Evolutionary conservation across 2,329 filamentous ascomycete genomes (phyloP), one percentile per base, ranked within the genome.

Genomic region (Fusarium nematophilum): DNA sequence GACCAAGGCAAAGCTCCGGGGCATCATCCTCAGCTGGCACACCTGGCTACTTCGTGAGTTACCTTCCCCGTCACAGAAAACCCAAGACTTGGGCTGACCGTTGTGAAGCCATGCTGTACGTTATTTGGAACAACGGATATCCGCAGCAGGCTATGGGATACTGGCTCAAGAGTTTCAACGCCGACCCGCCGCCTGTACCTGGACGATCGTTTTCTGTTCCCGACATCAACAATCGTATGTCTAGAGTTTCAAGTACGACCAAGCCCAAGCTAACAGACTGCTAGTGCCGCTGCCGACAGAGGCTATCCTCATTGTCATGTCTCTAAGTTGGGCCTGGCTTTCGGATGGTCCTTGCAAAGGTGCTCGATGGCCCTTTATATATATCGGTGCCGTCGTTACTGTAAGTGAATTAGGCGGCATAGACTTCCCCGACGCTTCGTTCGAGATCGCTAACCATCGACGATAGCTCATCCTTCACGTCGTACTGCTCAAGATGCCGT

Each of bases 101-200:
- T 10, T 21, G 3, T 10, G 17, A 11, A 64, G 60, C 60, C 2
- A 5, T 62, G 9, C 30, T 62, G 2, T 64, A 64, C 8, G 30
- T 64, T 23, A 33, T 64, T n/a, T 64, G 60, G 60, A 64, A 64
- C 14, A 64, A 64, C 9, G 60, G 49, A 15, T 48, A 36, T 21
- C 60, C 60, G 1, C 60, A 62, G 13, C 29, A 33, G 6, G 58
- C 50, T 11, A 64, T 64, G 60, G 60, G 60, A 4, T 64, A 53
- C 45, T 64, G 60, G 60, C n/a, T 64, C 7, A 64, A 64, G 39
- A 64, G 60, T 15, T 64, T 64, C 48, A 64, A 64, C 21, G 33
- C 13, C 4, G 26, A 62, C 1, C 60, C 60, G 6, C 29, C 60
- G 7, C 60, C 60, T 5, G 45, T 64, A 33, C 60, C 60, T 3